Evolutionary conservation across 805 yeast species (phyloP), one percentile per base, ranked within the genome.

Genomic region (Saturnispora halmiae): DNA sequence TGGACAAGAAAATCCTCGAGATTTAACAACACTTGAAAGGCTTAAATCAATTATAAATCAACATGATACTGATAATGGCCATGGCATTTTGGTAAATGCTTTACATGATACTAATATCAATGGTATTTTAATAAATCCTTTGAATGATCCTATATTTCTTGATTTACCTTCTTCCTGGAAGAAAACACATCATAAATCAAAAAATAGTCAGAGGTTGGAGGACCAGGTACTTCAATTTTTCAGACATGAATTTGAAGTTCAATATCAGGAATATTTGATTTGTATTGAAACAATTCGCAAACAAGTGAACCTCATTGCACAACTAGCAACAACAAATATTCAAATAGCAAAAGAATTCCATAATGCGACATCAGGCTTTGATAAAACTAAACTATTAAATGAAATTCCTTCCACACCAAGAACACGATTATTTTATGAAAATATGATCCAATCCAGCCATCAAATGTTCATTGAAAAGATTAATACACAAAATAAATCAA

Each of bases 151-250:
- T 11, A 29, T 44, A 10, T 46, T 24, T 16, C 22, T 55, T 4
- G 46, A 43, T 10, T 38, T 58, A 13, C 55, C 60, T 2, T 32
- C 27, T 1, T 6, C 13, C 2, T 56, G 61, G 59, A 58, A 51
- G 28, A 14, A 4, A 7, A 25, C 36, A 1, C 33, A 55, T 36
- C 53, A 48, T 33, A 20, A 52, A 47, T 13, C 43, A 51, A 2
- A 15, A 29, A 13, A 46, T 21, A 15, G 42, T 36, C 45, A 43
- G 28, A 32, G 49, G 2, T 31, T 38, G 4, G 54, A 53, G 26
- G 41, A 40, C 19, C 59, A 55, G 31, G 41, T 50, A 5, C 28
- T 51, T 2, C 33, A 42, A 4, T 56, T 39, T 34, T 42, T 54
- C 3, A 45, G 46, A 22, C 36, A 31, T 28, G 46, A 49, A 21